Conservation (phyloP, 1,284 basidiomycete species). For the Irpex lacteus region DNA sequence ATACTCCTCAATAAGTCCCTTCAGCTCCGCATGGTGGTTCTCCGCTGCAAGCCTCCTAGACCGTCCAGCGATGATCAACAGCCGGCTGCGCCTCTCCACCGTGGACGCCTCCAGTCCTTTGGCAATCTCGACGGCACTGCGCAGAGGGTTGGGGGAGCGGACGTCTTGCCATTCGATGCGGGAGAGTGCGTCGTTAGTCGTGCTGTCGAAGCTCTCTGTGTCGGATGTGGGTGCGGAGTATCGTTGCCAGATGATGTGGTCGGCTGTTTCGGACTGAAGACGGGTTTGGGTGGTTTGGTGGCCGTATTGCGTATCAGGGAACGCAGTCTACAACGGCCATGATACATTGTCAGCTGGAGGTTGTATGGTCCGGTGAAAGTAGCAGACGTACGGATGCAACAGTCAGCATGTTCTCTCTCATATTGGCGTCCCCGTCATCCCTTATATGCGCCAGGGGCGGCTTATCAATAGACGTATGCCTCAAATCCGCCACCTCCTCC, state of each 20-base stretch:
- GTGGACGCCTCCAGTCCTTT: slow-evolving; percentile 20
- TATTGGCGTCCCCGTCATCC: slow-evolving; percentile 30
- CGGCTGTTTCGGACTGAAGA: slow-evolving; percentile 45
- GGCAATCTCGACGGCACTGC: slow-evolving; percentile 40
- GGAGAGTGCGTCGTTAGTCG: slow-evolving; percentile 36
- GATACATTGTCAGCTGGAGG: neutral
- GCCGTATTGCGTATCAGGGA: slow-evolving; percentile 47
- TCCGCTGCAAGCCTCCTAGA: slow-evolving; percentile 67
- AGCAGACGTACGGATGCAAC: slow-evolving; percentile 40
- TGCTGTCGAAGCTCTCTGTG: slow-evolving; percentile 18
- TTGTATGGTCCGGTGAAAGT: neutral
- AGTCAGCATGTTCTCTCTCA: slow-evolving; percentile 37
- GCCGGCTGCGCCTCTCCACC: slow-evolving; percentile 30
- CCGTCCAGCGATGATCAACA: slow-evolving; percentile 69
- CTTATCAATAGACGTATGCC: slow-evolving; percentile 21
- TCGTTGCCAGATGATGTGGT: slow-evolving; percentile 37
- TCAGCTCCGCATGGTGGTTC: slow-evolving; percentile 63
- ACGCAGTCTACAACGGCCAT: slow-evolving; percentile 18
- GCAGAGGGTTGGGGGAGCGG: slow-evolving; percentile 52
- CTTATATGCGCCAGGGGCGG: slow-evolving; percentile 24
- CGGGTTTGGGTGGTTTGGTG: slow-evolving; percentile 37
- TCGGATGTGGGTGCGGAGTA: slow-evolving; percentile 34
- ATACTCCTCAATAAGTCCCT: slow-evolving; percentile 57
- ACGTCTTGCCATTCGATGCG: slow-evolving; percentile 58
- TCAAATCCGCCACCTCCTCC: slow-evolving; percentile 31